Evolutionary conservation across 2,329 filamentous ascomycete genomes (phyloP).

Genomic region (Fusarium kyushuense): DNA sequence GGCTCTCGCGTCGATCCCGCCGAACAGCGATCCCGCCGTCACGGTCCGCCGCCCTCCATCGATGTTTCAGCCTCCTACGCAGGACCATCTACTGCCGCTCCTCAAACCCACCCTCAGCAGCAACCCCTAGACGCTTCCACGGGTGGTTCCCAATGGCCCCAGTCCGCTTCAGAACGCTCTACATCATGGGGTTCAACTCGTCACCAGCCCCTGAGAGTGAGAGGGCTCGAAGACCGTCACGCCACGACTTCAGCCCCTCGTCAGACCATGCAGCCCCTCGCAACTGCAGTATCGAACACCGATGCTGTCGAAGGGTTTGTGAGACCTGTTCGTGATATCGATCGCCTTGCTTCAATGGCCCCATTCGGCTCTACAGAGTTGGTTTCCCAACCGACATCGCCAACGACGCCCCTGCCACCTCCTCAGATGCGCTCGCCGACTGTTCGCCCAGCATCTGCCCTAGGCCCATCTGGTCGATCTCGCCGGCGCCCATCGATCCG

Average conservation of each 20-base stretch:
- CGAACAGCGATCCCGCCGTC: conserved; percentile 75
- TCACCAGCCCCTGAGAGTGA: conserved; percentile 64
- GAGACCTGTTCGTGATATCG: conserved; percentile 82
- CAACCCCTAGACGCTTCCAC: conserved; percentile 44
- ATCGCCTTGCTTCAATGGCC: conserved; percentile 86
- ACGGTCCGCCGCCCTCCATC: conserved; percentile 81
- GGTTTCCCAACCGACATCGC: conserved; percentile 90
- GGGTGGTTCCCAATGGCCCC: conserved; percentile 41
- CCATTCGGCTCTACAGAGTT: conserved; percentile 75
- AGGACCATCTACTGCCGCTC: conserved; percentile 53
- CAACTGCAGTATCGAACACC: conserved; percentile 74
- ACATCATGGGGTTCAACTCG: conserved; percentile 52
- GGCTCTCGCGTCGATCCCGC: conserved; percentile 65
- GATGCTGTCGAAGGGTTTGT: conserved; percentile 80
- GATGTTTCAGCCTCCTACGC: conserved; percentile 62
- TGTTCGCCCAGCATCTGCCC: conserved; percentile 64
- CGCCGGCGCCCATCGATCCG: conserved; percentile 85
- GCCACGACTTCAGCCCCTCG: conserved; percentile 63
- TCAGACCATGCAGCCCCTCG: conserved; percentile 70
- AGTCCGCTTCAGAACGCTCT: conserved; percentile 43
- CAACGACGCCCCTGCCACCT: conserved; percentile 83
- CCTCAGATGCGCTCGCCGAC: conserved; percentile 69
- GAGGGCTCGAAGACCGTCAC: conserved; percentile 64
- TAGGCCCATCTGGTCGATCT: conserved; percentile 65
- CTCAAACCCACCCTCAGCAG: conserved; percentile 36